A percentile compares a stretch with the other conserved stretches of the same genome.
Conservation (phyloP, 139 green algal genomes). For the Chlorella sp. region DNA sequence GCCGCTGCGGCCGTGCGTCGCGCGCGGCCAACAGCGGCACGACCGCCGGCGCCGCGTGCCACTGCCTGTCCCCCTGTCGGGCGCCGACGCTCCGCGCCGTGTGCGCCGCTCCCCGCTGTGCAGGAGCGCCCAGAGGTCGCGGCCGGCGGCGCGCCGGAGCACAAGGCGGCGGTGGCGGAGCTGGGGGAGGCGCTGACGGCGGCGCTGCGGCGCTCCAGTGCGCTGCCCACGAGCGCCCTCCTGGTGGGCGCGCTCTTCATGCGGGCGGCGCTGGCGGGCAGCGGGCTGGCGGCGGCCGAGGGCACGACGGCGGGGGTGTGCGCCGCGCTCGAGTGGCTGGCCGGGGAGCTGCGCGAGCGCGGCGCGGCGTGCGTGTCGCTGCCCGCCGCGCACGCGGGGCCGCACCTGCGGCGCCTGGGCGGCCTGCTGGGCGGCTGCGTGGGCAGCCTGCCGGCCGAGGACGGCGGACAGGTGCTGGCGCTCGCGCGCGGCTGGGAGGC, state of each 20-base stretch:
- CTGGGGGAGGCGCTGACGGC: constrained; percentile 32
- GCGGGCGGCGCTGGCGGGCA: not conserved
- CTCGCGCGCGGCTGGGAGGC: constrained; percentile 13
- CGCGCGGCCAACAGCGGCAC: too few species aligned
- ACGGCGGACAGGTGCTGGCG: too few species aligned
- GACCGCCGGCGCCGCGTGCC: too few species aligned
- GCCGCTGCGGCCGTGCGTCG: too few species aligned
- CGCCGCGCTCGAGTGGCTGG: constrained; percentile 4
- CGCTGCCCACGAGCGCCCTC: constrained; percentile 33
- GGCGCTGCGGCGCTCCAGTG: constrained; percentile 14
- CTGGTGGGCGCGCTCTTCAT: constrained; percentile 15
- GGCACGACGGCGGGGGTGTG: not conserved
- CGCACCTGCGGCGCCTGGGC: constrained; percentile 10
- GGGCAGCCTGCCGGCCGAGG: not conserved
- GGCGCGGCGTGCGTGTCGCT: constrained; percentile 12
- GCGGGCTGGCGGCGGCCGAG: not conserved
- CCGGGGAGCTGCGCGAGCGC: constrained; percentile 13
- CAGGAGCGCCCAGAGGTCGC: not conserved
- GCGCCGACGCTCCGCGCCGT: not conserved
- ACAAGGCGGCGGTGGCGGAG: constrained; percentile 9
- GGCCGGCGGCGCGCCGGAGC: not conserved
- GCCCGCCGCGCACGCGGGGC: not conserved
- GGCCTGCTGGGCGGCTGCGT: constrained; percentile 9
- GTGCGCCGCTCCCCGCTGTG: not conserved
- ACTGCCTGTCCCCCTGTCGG: not conserved